Evolutionary conservation across 495 filamentous ascomycete species (phyloP), one percentile per base, ranked within the genome.

Genomic region (Annulohypoxylon bovei): DNA sequence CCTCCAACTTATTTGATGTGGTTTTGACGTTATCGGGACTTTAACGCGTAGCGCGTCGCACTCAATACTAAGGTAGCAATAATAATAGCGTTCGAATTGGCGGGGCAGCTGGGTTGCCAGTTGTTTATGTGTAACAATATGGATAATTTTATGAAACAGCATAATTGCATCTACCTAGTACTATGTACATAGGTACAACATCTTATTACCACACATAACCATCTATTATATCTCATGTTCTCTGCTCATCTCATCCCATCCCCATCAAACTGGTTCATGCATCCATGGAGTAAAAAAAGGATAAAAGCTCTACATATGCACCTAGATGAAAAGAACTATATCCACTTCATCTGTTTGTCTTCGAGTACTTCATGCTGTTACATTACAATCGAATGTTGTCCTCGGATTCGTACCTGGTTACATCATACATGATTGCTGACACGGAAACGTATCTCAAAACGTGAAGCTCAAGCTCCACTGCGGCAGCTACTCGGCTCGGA

Each of bases 11-110:
- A 37, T 37, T 47, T n/a, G 14, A 46, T 35, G 37, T 18, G 1
- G 37, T 39, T 42, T 66, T 32, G 39, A 28, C 42, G 46, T 47
- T 64, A 65, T 64, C 54, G 37, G 3, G 3, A 56, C 33, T 58
- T 70, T 65, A 42, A 72, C 70, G 70, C 70, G 70, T 65, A 49
- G 55, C 70, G 70, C 61, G 70, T 72, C 65, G 46, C 23, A 28
- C n/a, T 28, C 25, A 42, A 6, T 18, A 4, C 9, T 7, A 8
- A 23, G 20, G 20, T 16, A 33, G 22, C 28, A 9, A 23, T 27
- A n/a, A n/a, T n/a, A n/a, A n/a, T 50, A 50, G 46, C 23, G 46
- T 12, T 23, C 16, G 40, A 50, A 42, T 23, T 61, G 49, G 54
- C 46, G 67, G 68, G 62, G 62, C 40, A 55, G 12, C 12, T 6